phyloP scores from a whole-genome alignment of 257 asterid genomes.

The Solanum megistacrolobum region DNA sequence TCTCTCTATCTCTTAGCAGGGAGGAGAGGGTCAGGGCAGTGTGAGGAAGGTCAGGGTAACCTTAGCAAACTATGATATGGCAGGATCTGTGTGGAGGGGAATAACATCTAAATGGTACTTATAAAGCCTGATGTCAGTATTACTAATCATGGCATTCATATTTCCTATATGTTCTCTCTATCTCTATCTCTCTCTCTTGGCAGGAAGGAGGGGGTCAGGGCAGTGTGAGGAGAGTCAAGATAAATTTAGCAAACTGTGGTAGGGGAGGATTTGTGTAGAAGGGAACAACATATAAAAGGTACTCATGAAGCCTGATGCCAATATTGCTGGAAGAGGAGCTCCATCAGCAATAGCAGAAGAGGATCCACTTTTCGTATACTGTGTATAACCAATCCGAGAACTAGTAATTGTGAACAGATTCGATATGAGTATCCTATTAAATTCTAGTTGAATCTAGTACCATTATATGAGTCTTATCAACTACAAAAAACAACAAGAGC shows the following conservation, averaged over 20 bases:
- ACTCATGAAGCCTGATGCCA: no score
- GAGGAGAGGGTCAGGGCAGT: not conserved
- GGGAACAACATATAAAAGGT: no score
- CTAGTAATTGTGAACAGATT: not conserved
- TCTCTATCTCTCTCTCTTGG: not conserved
- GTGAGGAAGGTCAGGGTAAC: not conserved
- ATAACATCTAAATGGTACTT: not conserved
- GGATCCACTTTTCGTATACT: not conserved
- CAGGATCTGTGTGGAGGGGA: not conserved
- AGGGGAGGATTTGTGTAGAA: not conserved
- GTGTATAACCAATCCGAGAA: not conserved
- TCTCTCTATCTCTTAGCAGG: not conserved
- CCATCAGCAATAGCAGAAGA: not conserved
- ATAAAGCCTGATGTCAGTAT: not conserved
- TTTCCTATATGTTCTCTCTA: not conserved
- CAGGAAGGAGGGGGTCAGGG: not conserved
- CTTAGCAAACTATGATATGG: not conserved
- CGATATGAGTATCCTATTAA: not conserved
- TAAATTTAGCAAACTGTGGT: not conserved
- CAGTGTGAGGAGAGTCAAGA: not conserved
- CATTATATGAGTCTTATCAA: not conserved
- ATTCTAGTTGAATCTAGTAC: not conserved
- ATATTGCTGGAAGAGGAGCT: not conserved
- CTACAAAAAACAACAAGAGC: not conserved
- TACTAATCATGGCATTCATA: not conserved